phyloP scores from a whole-genome alignment of 2,329 filamentous ascomycete genomes.

The Exserohilum turcica region DNA sequence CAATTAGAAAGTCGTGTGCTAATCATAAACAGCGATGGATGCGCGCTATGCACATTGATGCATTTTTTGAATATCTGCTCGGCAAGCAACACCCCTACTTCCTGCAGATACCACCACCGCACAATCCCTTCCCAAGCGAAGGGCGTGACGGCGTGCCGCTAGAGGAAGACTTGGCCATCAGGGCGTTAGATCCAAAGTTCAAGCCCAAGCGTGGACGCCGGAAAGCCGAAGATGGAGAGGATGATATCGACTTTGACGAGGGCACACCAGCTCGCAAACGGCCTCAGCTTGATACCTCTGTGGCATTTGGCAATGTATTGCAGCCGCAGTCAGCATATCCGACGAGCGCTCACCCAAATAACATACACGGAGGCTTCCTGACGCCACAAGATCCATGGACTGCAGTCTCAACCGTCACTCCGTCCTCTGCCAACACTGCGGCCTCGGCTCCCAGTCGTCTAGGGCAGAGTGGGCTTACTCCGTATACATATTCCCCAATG shows the following conservation, averaged over 20 bases:
- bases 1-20: constrained; percentile 3
- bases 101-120: constrained; percentile 70
- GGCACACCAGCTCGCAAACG: constrained; percentile 58
- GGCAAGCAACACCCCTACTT: constrained; percentile 80
- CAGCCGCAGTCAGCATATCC: constrained; percentile 57
- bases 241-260: constrained; percentile 60
- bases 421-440: constrained; percentile 44
- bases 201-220: constrained; percentile 66
- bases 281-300: constrained; percentile 63
- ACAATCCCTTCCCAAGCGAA: constrained; percentile 66
- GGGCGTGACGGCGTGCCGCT: constrained; percentile 80
- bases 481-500: constrained; percentile 52
- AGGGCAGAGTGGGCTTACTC: constrained; percentile 42
- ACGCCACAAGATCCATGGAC: constrained; percentile 54
- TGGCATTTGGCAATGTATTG: constrained; percentile 44
- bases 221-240: constrained; percentile 62
- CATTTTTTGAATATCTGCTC: constrained; percentile 89
- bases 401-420: constrained; percentile 47
- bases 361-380: constrained; percentile 52
- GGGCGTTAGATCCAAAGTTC: constrained; percentile 79
- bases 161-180: constrained; percentile 86
- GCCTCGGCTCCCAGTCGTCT: constrained; percentile 44
- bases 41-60: constrained; percentile 93
- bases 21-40: constrained; percentile 75
- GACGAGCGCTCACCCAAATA: constrained; percentile 61